Conservation (phyloP, 2,329 filamentous ascomycete species). For the Nothopassalora personata region DNA sequence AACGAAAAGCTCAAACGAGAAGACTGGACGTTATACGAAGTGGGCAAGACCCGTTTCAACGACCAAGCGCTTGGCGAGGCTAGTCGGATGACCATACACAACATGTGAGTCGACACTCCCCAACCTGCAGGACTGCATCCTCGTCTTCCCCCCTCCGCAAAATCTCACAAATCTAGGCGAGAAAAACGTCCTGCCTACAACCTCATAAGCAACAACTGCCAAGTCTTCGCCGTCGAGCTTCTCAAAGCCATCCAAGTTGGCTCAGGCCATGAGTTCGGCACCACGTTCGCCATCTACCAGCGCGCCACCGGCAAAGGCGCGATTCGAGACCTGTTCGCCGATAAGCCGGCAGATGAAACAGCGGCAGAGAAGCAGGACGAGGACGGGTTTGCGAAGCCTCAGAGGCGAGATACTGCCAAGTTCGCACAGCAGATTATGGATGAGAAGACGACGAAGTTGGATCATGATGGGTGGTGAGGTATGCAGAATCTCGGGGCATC, state of each 20-base stretch:
- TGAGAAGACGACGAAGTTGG: conserved; percentile 17
- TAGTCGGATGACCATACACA: conserved; percentile 16
- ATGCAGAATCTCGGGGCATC: background rate
- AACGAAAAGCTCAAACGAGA: conserved; percentile 16
- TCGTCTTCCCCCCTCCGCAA: background rate
- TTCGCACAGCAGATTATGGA: conserved; percentile 18
- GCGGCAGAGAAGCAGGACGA: conserved; percentile 10
- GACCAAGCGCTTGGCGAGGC: conserved; percentile 15
- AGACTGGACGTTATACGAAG: conserved; percentile 17
- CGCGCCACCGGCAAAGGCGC: conserved; percentile 15
- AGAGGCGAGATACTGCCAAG: conserved; percentile 11
- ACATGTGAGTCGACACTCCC: conserved; percentile 10
- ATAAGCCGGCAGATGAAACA: conserved; percentile 9
- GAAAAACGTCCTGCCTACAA: conserved; percentile 16
- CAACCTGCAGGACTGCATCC: background rate
- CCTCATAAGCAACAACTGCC: conserved; percentile 21
- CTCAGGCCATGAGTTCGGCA: conserved; percentile 14
- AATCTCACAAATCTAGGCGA: conserved; percentile 4
- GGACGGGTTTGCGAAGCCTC: conserved; percentile 6
- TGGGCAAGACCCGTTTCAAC: conserved; percentile 18
- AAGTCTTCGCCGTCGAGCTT: conserved; percentile 17
- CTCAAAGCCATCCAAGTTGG: conserved; percentile 17
- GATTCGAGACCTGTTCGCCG: conserved; percentile 13
- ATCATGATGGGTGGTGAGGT: conserved; percentile 9
- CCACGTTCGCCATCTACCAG: conserved; percentile 15